phyloP scores from a whole-genome alignment of 2,329 filamentous ascomycete genomes.

The Fusarium haematococcum region DNA sequence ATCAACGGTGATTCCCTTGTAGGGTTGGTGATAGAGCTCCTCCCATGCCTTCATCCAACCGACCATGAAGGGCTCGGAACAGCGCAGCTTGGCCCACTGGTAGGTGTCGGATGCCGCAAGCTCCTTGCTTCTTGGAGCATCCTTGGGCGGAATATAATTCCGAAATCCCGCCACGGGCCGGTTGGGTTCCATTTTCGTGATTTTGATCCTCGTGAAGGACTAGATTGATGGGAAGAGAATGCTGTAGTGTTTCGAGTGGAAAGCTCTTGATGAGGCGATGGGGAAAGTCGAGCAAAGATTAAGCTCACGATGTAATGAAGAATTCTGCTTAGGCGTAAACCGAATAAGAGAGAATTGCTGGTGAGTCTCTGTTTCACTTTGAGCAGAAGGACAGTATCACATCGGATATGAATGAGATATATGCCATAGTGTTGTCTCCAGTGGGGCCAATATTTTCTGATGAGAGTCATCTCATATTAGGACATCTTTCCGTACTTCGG shows the following conservation, averaged over 20 bases:
- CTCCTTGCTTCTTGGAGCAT: slow-evolving; percentile 20
- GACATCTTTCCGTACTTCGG: not conserved
- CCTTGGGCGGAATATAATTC: slow-evolving; percentile 20
- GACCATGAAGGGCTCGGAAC: slow-evolving; percentile 31
- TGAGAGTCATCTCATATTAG: not conserved
- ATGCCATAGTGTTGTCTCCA: not conserved
- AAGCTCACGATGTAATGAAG: not conserved
- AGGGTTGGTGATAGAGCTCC: slow-evolving; percentile 12
- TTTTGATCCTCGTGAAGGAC: not conserved
- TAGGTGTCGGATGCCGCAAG: slow-evolving; percentile 24
- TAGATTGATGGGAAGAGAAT: not conserved
- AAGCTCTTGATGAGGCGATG: not conserved
- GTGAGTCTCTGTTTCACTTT: not conserved
- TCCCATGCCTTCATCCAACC: slow-evolving; percentile 30
- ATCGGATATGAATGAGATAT: not conserved
- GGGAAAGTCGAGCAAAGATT: no score
- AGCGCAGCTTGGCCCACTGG: slow-evolving; percentile 22
- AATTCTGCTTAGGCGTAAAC: no score
- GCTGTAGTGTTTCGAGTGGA: not conserved
- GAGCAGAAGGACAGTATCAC: not conserved
- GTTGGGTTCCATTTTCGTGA: slow-evolving; percentile 1
- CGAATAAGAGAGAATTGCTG: not conserved
- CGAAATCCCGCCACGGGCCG: slow-evolving; percentile 13
- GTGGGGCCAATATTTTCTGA: not conserved
- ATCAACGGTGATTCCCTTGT: slow-evolving; percentile 20